These are phyloP conservation scores for Hypericum perforatum DNA, from an alignment of 345 rosid genomes.

Conservation along the genomic window DNA sequence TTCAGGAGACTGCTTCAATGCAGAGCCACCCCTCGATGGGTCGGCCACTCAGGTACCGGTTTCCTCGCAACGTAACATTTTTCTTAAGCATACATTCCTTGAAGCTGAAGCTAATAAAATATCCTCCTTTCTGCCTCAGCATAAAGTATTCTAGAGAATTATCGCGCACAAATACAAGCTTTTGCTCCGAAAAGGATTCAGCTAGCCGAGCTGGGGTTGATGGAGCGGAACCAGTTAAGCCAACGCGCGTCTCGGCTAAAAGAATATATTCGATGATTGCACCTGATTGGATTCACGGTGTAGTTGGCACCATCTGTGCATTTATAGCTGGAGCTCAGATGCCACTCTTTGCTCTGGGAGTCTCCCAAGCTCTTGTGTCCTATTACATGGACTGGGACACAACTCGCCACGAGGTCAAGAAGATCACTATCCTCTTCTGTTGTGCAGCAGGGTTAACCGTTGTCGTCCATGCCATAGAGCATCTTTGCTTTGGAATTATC, in stretches of 20 bases:
- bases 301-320: conserved; percentile 58
- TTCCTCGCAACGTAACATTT: background rate
- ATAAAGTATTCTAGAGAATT: conserved; percentile 51
- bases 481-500: conserved; percentile 72
- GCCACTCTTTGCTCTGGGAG: conserved; percentile 96
- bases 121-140: conserved; percentile 20
- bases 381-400: conserved; percentile 75
- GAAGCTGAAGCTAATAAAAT: background rate
- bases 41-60: conserved; percentile 54
- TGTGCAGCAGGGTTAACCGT: conserved; percentile 56
- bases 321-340: conserved; percentile 78
- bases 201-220: conserved; percentile 36
- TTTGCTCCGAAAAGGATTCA: conserved; percentile 76
- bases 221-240: conserved; percentile 26
- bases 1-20: conserved; percentile 63
- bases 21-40: conserved; percentile 56
- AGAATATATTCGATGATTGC: conserved; percentile 71
- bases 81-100: background rate
- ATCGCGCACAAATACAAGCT: conserved; percentile 55
- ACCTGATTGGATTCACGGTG: conserved; percentile 84
- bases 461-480: conserved; percentile 55
- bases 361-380: conserved; percentile 83
- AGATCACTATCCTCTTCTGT: conserved; percentile 54
- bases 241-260: conserved; percentile 35
- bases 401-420: conserved; percentile 60